Conservation (phyloP, 768 basidiomycete genomes). For the Serendipita sp. region DNA sequence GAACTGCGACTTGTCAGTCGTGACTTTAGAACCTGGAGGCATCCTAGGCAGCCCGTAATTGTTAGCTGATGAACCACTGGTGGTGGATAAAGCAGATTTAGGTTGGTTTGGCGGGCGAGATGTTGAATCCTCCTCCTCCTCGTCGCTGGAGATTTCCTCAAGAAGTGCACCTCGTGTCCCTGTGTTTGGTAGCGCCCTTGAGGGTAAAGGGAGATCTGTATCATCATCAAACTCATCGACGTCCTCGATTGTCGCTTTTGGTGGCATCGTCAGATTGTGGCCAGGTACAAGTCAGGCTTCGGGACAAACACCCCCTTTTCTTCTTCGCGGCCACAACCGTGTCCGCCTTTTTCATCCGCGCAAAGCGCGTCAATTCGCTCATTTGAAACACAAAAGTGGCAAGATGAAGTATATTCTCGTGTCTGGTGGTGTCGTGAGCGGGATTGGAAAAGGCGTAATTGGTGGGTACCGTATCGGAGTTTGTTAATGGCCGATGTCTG, state of each 20-base stretch:
- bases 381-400: background rate
- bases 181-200: conserved; percentile 41
- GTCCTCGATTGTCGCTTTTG: background rate
- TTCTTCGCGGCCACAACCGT: background rate
- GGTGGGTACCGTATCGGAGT: conserved; percentile 31
- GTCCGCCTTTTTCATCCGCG: no score
- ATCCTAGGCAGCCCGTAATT: background rate
- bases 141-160: conserved; percentile 40
- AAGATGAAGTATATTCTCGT: conserved; percentile 76
- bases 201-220: conserved; percentile 73
- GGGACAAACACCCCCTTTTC: background rate
- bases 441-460: conserved; percentile 98
- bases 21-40: background rate
- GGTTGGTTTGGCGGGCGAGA: background rate
- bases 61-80: background rate
- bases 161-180: conserved; percentile 61
- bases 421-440: conserved; percentile 93
- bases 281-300: background rate
- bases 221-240: conserved; percentile 85
- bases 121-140: conserved; percentile 22
- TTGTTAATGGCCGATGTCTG: conserved; percentile 10
- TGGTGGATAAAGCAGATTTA: background rate
- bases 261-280: background rate
- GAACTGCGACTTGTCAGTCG: conserved; percentile 63
- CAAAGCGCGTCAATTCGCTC: background rate